Conservation (phyloP, 495 filamentous ascomycete species). For the Trichoderma virens region DNA sequence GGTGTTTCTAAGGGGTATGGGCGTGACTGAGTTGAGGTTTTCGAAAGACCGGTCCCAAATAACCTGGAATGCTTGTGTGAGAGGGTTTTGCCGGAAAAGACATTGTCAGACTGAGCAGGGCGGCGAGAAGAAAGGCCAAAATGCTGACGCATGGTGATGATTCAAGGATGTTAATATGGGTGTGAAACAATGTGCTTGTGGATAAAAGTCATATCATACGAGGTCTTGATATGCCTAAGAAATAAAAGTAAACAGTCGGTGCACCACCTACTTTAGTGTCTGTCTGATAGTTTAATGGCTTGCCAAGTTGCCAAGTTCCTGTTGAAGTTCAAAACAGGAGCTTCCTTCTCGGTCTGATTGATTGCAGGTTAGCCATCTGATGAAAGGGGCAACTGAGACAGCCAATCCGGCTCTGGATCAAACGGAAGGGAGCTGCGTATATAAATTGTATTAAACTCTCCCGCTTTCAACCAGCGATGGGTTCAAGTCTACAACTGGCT, state of each 20-base stretch:
- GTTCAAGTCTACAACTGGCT: slow-evolving; percentile 10
- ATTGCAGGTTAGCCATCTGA: not conserved
- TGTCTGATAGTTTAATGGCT: too few relatives aligned
- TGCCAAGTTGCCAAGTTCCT: not conserved
- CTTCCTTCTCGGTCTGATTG: not conserved
- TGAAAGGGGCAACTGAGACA: not conserved
- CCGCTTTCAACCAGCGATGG: slow-evolving; percentile 3
- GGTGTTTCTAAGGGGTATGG: not conserved
- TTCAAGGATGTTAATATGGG: not conserved
- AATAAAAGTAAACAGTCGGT: too few relatives aligned
- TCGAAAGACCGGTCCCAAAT: not conserved
- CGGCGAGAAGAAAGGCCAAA: not conserved
- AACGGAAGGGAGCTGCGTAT: not conserved
- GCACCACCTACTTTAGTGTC: too few relatives aligned
- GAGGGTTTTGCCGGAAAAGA: not conserved
- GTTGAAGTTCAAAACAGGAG: not conserved
- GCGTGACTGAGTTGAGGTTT: not conserved
- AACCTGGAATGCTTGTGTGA: not conserved
- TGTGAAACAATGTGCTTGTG: not conserved
- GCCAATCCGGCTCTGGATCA: not conserved
- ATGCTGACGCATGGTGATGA: not conserved
- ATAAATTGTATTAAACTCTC: not conserved
- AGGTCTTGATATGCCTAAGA: not conserved
- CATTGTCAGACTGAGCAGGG: not conserved
- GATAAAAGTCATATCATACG: not conserved